Percentiles rank a stretch among this genome's conserved stretches.
phyloP scores from a whole-genome alignment of 2,329 filamentous ascomycete species.

The Cladosporium sphaerospermum region DNA sequence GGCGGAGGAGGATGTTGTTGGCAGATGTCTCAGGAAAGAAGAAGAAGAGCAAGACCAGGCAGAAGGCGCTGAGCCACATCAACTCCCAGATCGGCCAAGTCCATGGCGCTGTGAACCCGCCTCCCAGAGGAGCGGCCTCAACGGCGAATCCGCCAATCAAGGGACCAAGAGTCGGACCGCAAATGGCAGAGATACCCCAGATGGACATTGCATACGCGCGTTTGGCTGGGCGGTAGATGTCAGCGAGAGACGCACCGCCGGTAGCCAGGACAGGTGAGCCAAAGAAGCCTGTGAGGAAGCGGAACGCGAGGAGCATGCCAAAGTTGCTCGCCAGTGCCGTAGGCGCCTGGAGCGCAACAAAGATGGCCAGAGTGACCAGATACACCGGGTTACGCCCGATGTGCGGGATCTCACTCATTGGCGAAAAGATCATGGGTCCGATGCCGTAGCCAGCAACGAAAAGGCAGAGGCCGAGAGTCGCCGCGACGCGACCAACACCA shows the following conservation, averaged over 20 bases:
- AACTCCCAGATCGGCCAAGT: conserved; percentile 33
- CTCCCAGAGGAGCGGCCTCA: conserved; percentile 17
- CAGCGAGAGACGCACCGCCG: conserved; percentile 37
- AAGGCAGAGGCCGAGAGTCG: conserved; percentile 43
- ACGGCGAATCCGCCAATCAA: conserved; percentile 34
- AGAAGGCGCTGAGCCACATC: conserved; percentile 32
- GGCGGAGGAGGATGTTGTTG: conserved; percentile 34
- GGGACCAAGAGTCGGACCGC: conserved; percentile 35
- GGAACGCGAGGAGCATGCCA: conserved; percentile 45
- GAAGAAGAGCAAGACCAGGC: conserved; percentile 30
- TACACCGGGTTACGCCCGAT: conserved; percentile 46
- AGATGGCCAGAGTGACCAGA: conserved; percentile 40
- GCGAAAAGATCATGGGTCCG: conserved; percentile 39
- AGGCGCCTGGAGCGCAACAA: conserved; percentile 43
- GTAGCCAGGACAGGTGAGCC: conserved; percentile 40
- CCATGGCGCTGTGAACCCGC: conserved; percentile 22
- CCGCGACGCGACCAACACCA: conserved; percentile 36
- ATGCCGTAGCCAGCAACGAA: conserved; percentile 46
- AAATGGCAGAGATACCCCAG: conserved; percentile 32
- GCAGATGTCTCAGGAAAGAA: conserved; percentile 32
- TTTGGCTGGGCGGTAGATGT: conserved; percentile 34
- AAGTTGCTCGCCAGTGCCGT: conserved; percentile 44
- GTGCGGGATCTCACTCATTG: conserved; percentile 43
- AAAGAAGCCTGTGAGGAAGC: conserved; percentile 47
- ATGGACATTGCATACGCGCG: conserved; percentile 32